Evolutionary conservation across 2,329 filamentous ascomycete species (phyloP), one percentile per base, ranked within the genome.

Genomic region (Helotiales sp.): DNA sequence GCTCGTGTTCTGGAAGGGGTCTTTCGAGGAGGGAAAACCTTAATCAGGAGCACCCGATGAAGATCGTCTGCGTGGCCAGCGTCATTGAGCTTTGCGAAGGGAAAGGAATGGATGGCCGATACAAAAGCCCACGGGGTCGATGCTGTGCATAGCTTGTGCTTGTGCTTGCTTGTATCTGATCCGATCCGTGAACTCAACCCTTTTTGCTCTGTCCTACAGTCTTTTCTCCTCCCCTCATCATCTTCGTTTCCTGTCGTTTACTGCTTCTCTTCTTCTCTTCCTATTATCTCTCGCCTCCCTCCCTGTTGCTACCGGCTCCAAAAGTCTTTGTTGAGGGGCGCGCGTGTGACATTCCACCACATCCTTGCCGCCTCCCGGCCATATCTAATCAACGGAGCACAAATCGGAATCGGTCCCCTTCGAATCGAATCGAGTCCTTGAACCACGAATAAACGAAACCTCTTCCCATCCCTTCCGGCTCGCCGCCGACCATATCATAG

Each of bases 301-400:
- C n/a, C n/a, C n/a, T n/a, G n/a, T n/a, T n/a, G n/a, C n/a, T n/a
- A n/a, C n/a, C n/a, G n/a, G n/a, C n/a, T n/a, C n/a, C n/a, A n/a
- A n/a, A n/a, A n/a, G 64, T 47, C 50, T 49, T 62, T 66, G 58
- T 55, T 64, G 30, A 65, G 55, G 52, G 55, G 50, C 34, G 32
- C 34, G 45, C 49, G 26, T 67, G 61, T 64, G 55, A 63, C 65
- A 68, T 71, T 69, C 63, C 63, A 69, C 63, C 40, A 61, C 52
- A 59, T 50, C 65, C 55, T 58, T 64, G 63, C 52, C 57, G 30
- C 45, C 28, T 15, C 57, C 62, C 54, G 50, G 61, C 66, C 61
- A 67, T 67, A 70, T 72, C 71, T 69, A 71, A 72, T 71, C 70
- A 63, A 70, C 57, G 65, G 68, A 64, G 62, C 54, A 66, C 55